Base-by-base conservation (phyloP, 768 basidiomycete species). In the Saitozyma podzolica region DNA sequence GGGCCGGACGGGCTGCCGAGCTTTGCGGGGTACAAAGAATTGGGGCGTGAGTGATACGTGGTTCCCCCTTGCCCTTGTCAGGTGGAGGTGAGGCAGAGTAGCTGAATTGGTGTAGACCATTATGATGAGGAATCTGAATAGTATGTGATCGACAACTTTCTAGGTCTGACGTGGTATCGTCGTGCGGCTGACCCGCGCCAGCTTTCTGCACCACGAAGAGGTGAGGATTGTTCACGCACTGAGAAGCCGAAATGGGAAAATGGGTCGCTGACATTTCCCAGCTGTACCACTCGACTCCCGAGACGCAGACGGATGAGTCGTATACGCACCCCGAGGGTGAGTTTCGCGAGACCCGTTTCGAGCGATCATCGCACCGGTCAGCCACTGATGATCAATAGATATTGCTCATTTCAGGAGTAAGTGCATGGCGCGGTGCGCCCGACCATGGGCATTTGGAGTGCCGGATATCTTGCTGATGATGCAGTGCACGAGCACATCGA, bases 251-350 rank as follows among this genome's bases (percentile, higher is more conserved):
- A 50, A 29, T 29, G 29, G 29, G 29, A 29, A 29, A 29, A 29
- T 29, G 29, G 29, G 29, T 29, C 29, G 29, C 59, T 67, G 49
- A 66, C 42, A n/a, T 9, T 20, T 50, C 60, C 53, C 62, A 98
- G 81, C 81, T 91, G 80, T 96, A 84, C 83, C 96, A 99, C 80
- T 89, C 87, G 39, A 97, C 95, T 42, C 94, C 93, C 0, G 96
- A 98, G 77, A 98, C 95, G 0, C 96, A 98, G 79, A 93, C 92
- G 0, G 94, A 97, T 76, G 91, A 92, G 68, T 85, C 93, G 0
- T 99, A 98, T 81, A 89, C 76, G 63, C 96, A 99, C 78, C 89
- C 92, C 0, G 96, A 98, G 80, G 92, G 92, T 78, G 55, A 62
- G 73, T 60, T 9, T 17, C 56, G 40, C 29, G 29, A 29, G 2